Evolutionary conservation across 306 rosid species (phyloP), one percentile per base, ranked within the genome.

Genomic region (Prunus padus): DNA sequence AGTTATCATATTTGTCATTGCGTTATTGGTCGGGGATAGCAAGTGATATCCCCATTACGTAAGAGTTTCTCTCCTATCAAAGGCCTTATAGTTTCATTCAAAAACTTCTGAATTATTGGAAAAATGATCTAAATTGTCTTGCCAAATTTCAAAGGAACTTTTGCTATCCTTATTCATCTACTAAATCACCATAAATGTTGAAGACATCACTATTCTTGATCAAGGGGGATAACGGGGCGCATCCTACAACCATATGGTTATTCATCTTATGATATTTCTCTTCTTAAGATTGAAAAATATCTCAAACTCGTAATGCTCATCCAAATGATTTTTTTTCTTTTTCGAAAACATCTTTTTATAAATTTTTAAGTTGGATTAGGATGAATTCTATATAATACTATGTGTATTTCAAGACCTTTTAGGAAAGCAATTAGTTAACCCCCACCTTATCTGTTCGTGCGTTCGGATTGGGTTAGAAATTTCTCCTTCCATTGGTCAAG

Each of bases 1-100:
- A n/a, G n/a, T n/a, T n/a, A n/a, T n/a, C n/a, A n/a, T n/a, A n/a
- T n/a, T n/a, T n/a, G n/a, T n/a, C n/a, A n/a, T n/a, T n/a, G n/a
- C n/a, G n/a, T n/a, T n/a, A n/a, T n/a, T n/a, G 9, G 9, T 2
- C 1, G 0, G 40, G 0, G 8, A 37, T 37, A 37, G 1, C 9
- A 37, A 37, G 7, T 7, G 0, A 0, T 37, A 37, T 37, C 2
- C 0, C 0, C 0, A 0, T 37, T 37, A 5, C 2, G 7, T 37
- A 37, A 6, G 7, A 37, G 9, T 37, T 37, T 6, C 1, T 37
- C 9, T 37, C 0, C 42, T 37, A 37, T 4, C 42, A 37, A 2
- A 6, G 37, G 42, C 9, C 42, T 37, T 33, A 8, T 31, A 4
- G 5, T 54, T 54, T 57, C 63, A 57, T 60, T 26, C 42, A 25